Evolutionary conservation across 179 eudicot species (phyloP).

Genomic region (Gypsophila paniculata): DNA sequence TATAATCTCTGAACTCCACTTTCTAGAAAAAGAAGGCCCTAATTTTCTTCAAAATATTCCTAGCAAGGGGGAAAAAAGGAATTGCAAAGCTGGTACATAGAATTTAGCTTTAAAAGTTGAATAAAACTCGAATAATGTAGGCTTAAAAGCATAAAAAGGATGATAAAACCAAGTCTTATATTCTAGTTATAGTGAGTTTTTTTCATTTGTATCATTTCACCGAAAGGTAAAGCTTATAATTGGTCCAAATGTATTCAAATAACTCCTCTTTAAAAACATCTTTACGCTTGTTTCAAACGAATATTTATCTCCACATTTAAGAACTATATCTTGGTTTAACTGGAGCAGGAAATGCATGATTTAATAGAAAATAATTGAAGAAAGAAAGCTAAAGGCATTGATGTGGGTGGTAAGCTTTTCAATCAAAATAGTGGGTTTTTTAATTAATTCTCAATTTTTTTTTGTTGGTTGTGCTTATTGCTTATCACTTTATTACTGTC

Average conservation of each 20-base stretch:
- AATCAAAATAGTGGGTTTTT: conserved; percentile 4
- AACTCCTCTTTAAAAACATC: conserved; percentile 7
- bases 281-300: conserved; percentile 12
- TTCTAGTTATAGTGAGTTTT: background rate
- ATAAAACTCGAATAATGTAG: conserved; percentile 6
- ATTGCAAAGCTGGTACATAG: conserved; percentile 5
- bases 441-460: conserved; percentile 6
- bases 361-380: conserved; percentile 12
- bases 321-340: conserved; percentile 22
- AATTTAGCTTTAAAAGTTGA: conserved; percentile 3
- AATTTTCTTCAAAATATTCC: background rate
- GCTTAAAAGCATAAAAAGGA: background rate
- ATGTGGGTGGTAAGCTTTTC: conserved; percentile 13
- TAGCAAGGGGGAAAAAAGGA: background rate
- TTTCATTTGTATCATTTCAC: conserved; percentile 11
- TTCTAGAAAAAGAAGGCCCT: background rate
- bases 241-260: conserved; percentile 13
- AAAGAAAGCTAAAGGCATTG: conserved; percentile 16
- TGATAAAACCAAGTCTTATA: conserved; percentile 9
- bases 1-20: background rate
- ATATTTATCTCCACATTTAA: conserved; percentile 17
- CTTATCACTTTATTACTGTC: conserved; percentile 11
- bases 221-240: conserved; percentile 18
- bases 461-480: conserved; percentile 3
- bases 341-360: conserved; percentile 14